Base-by-base conservation (phyloP, 2,329 filamentous ascomycete species). In the Orbilia blumenaviensis region DNA sequence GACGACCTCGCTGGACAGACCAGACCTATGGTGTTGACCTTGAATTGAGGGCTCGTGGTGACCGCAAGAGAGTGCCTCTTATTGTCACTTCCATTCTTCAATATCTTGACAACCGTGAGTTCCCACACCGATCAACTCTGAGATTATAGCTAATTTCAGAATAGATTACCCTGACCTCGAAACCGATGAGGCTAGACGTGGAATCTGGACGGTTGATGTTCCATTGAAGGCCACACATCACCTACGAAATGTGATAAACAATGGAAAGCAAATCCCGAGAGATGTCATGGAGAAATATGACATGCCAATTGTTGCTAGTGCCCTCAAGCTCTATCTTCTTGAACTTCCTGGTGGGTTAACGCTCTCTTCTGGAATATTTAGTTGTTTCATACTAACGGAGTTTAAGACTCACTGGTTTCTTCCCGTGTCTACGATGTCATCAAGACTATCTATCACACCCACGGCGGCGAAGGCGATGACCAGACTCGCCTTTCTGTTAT, bases 351-450 rank as follows among this genome's bases (percentile, higher is more conserved):
- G 92, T 96, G 86, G 81, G 91, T 84, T 18, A 36, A 34, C 10
- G 9, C 36, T 14, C 32, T 16, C 14, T 9, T 18, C 9, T 14
- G 12, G 10, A 16, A 29, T 14, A 1, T 48, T 21, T 2, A 21
- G 29, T 12, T 16, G 12, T 23, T 18, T 64, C 18, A 46, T 41
- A 8, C 66, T 54, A 54, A 66, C 44, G 62, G 46, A 77, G 27
- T 32, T 60, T 2, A 79, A 95, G 95, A 99, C 84, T 98, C 95
- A n/a, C 87, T 99, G 77, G 94, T 99, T 77, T 98, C 95, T 68
- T 96, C 93, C 42, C 94, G 98, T 82, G 93, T 99, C 72, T 99
- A 99, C 83, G 96, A 99, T 84, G 98, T 99, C 81, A 90, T 99
- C 82, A 94, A 97, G 84, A 98, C 93, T 1, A 96, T 99, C 78